Conservation (phyloP, 2,329 filamentous ascomycete genomes). For the Delphinella strobiligena region DNA sequence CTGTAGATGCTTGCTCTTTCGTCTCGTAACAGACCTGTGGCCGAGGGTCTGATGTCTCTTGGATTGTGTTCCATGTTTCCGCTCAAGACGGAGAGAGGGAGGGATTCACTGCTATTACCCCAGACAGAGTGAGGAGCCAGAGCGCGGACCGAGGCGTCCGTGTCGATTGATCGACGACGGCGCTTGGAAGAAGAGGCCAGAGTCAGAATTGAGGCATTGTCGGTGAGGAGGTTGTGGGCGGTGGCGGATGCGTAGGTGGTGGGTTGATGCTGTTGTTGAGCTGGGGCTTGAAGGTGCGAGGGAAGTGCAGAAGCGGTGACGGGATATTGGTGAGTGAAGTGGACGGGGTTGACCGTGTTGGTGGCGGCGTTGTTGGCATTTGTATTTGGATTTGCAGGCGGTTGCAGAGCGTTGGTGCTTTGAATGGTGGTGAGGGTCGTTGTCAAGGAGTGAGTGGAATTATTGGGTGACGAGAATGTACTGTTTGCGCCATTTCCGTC, state of each 20-base stretch:
- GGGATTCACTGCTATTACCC: conserved; percentile 67
- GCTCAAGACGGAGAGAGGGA: conserved; percentile 68
- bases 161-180: conserved; percentile 69
- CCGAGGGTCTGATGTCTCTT: conserved; percentile 37
- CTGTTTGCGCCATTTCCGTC: conserved; percentile 50
- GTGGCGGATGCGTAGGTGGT: conserved; percentile 67
- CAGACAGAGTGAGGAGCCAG: conserved; percentile 73
- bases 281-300: conserved; percentile 43
- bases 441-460: conserved; percentile 67
- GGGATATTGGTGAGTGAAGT: conserved; percentile 32
- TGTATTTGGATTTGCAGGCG: conserved; percentile 13
- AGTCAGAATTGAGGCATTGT: conserved; percentile 77
- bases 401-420: conserved; percentile 41
- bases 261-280: conserved; percentile 42
- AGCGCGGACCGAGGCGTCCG: conserved; percentile 72
- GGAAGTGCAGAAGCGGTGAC: conserved; percentile 58
- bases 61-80: conserved; percentile 49
- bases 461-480: conserved; percentile 73
- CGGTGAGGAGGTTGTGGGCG: conserved; percentile 69
- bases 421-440: conserved; percentile 81
- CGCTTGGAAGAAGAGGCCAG: conserved; percentile 73
- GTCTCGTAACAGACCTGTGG: conserved; percentile 40
- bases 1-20: conserved; percentile 70
- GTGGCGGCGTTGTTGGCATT: conserved; percentile 11
- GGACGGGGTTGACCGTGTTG: conserved; percentile 3